Base-by-base conservation (phyloP, 1,284 basidiomycete genomes). In the Calocybe gambosa region DNA sequence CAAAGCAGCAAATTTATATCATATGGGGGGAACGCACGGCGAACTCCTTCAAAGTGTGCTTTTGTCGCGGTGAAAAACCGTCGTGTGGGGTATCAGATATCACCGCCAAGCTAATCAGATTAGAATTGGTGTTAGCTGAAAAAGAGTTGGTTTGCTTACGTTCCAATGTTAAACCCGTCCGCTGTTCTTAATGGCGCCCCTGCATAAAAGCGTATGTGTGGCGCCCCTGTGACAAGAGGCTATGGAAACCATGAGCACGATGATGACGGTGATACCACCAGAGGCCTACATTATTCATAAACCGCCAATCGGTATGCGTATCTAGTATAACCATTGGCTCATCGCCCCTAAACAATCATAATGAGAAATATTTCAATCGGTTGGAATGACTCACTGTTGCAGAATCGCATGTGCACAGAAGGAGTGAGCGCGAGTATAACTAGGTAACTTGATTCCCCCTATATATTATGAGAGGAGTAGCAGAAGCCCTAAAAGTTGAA, bases 21-120 rank as follows among this genome's bases (percentile, higher is more conserved):
- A 29, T 18, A 38, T n/a, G 36, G n/a, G 7, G 36, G 41, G 25
- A 31, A 58, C 65, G 28, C 38, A 69, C 66, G 54, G 93, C 92
- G 63, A 97, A 96, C 65, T 97, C 93, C 60, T 95, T 95, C 49
- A 97, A 71, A 1, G 91, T 93, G 67, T 95, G 89, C 36, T 93
- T 72, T 57, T 93, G 90, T 25, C 93, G 73, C 15, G 93, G 92
- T 2, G 84, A 83, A 59, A 96, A 97, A 50, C 94, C 91, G 13
- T 78, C 72, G 38, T 89, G 75, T 1, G 93, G 91, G 37, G 78
- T 74, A 61, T 93, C 88, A 56, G 95, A 93, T 53, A 94, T 82
- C 46, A 97, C 75, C 42, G 90, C 86, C 46, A 96, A 68, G 47
- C 85, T 89, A 40, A 47, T 25, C 42, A 5, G 15, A 15, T 38